Conservation (phyloP, 345 rosid species). For the Populus tremula region DNA sequence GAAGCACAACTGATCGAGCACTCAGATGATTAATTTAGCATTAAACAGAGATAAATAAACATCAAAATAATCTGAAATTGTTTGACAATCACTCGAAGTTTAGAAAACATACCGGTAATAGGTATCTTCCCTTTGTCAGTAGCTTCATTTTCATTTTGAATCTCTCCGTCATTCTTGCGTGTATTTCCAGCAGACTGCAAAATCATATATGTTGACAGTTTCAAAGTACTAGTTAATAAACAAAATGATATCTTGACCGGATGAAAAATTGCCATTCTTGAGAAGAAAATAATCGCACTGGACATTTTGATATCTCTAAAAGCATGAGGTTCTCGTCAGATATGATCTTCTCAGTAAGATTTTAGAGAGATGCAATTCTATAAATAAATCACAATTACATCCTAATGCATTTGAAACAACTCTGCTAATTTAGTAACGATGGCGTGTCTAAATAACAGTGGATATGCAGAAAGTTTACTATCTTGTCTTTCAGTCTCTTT, state of each 20-base stretch:
- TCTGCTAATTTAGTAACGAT: not conserved
- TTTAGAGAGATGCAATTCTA: not conserved
- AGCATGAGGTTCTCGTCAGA: not conserved
- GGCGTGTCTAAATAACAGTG: not conserved
- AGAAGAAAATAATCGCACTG: not conserved
- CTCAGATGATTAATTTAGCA: not conserved
- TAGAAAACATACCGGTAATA: constrained; percentile 37
- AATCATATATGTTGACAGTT: constrained; percentile 14
- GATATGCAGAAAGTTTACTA: not conserved
- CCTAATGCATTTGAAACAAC: not conserved
- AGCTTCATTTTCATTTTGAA: constrained; percentile 33
- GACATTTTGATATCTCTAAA: not conserved
- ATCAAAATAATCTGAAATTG: not conserved
- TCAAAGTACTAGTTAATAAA: not conserved
- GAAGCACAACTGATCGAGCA: not conserved
- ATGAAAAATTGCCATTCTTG: not conserved
- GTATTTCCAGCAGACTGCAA: constrained; percentile 81
- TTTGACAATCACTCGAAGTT: not conserved
- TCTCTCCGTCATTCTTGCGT: constrained; percentile 50
- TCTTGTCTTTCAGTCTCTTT: not conserved
- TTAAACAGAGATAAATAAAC: not conserved
- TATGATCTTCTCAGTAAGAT: not conserved
- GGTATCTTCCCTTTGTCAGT: constrained; percentile 41
- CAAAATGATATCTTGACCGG: not conserved
- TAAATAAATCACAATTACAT: not conserved